phyloP scores from a whole-genome alignment of 495 filamentous ascomycete species.

The Pyronema domesticum region DNA sequence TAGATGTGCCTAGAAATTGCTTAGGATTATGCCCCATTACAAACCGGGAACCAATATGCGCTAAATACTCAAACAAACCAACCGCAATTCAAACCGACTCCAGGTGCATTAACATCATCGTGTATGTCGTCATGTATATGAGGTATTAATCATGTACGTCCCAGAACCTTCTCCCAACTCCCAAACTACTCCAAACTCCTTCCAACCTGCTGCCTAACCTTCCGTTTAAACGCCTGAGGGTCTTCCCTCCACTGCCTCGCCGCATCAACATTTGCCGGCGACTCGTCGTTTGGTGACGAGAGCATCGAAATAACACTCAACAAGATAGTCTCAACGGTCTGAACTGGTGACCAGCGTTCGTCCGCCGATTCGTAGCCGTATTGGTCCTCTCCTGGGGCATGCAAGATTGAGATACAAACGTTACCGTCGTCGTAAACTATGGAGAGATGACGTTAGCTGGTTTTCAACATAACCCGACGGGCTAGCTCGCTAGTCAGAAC shows the following conservation, averaged over 20 bases:
- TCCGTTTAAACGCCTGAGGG: conserved; percentile 66
- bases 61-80: no score
- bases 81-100: no score
- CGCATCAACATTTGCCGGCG: conserved; percentile 92
- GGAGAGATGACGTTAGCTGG: no score
- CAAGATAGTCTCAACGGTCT: conserved; percentile 94
- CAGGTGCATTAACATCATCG: no score
- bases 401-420: conserved; percentile 95
- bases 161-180: background rate
- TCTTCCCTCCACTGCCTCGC: conserved; percentile 96
- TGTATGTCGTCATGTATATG: no score
- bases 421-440: conserved; percentile 78
- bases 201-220: conserved; percentile 63
- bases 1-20: no score
- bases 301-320: conserved; percentile 98
- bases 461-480: background rate
- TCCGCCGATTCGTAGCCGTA: conserved; percentile 96
- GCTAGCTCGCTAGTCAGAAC: no score
- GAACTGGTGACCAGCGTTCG: conserved; percentile 91
- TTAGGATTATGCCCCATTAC: no score
- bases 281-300: conserved; percentile 96
- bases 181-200: conserved; percentile 36
- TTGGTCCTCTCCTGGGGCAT: conserved; percentile 90
- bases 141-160: background rate
- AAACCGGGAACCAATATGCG: no score